A percentile compares a stretch with the other conserved stretches of the same genome.
Conservation (phyloP, 2,329 filamentous ascomycete species). For the Podosphaera aphanis region DNA sequence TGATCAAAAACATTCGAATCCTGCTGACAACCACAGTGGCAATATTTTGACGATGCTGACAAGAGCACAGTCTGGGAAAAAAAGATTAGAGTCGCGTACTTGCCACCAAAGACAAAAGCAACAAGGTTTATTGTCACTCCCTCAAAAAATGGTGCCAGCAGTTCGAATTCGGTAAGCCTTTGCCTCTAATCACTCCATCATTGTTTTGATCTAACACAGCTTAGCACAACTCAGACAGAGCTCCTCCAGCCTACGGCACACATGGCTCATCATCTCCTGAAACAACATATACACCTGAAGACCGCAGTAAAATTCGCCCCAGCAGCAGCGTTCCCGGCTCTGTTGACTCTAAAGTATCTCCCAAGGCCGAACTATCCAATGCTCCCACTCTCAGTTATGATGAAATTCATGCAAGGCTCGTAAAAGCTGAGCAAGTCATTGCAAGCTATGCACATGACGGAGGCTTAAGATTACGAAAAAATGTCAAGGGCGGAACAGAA, state of each 20-base stretch:
- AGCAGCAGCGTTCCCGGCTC: not conserved
- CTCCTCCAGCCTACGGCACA: slow-evolving; percentile 23
- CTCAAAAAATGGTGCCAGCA: slow-evolving; percentile 11
- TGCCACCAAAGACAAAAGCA: slow-evolving; percentile 32
- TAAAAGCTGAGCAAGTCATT: slow-evolving; percentile 53
- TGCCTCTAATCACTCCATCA: not conserved
- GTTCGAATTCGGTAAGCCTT: slow-evolving; percentile 8
- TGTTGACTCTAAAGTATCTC: slow-evolving; percentile 15
- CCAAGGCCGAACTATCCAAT: slow-evolving; percentile 13
- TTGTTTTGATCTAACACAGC: not conserved
- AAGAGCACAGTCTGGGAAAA: slow-evolving; percentile 69
- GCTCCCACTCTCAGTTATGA: slow-evolving; percentile 19
- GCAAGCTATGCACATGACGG: slow-evolving; percentile 43
- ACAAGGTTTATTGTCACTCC: slow-evolving; percentile 8
- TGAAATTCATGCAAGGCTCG: slow-evolving; percentile 49
- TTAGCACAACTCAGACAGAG: slow-evolving; percentile 7
- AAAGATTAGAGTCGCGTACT: slow-evolving; percentile 84
- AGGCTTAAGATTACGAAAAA: slow-evolving; percentile 60
- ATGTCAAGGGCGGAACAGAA: slow-evolving; percentile 28
- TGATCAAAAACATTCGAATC: not conserved
- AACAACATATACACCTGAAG: slow-evolving; percentile 13
- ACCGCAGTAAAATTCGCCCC: slow-evolving; percentile 7
- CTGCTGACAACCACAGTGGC: slow-evolving; percentile 27
- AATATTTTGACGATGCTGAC: slow-evolving; percentile 43
- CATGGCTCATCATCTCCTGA: slow-evolving; percentile 28